Evolutionary conservation across 2,329 filamentous ascomycete genomes (phyloP).

Genomic region (Pestalotiopsis sp.): DNA sequence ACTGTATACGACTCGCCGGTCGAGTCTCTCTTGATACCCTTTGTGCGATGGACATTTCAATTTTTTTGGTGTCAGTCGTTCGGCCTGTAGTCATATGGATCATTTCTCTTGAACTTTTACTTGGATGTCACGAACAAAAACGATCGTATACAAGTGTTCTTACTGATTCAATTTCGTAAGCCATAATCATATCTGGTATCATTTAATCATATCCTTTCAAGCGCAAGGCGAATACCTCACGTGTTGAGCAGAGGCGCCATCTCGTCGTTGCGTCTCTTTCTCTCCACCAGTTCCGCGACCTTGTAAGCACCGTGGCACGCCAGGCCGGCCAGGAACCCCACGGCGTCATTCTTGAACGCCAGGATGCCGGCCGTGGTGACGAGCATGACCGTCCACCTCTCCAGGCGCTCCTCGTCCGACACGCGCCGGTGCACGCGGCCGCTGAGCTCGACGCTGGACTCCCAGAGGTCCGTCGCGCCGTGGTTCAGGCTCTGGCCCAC

Average conservation of each 20-base stretch:
- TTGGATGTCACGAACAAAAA: background rate
- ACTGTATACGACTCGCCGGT: constrained; percentile 5
- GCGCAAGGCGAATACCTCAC: constrained; percentile 3
- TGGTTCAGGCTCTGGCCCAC: constrained; percentile 84
- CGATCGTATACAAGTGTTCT: background rate
- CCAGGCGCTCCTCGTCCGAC: constrained; percentile 68
- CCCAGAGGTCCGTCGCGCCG: constrained; percentile 64
- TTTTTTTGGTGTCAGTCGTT: background rate
- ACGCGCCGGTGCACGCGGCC: constrained; percentile 53
- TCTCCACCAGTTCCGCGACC: constrained; percentile 41
- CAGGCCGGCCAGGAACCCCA: constrained; percentile 84
- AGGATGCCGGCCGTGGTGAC: constrained; percentile 81
- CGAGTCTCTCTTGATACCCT: constrained; percentile 2
- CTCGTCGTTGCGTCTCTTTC: constrained; percentile 29
- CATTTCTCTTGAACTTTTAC: background rate
- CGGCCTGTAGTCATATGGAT: no score
- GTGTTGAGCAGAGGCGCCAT: constrained; percentile 32
- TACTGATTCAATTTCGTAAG: background rate
- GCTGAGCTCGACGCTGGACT: constrained; percentile 49
- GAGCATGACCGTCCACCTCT: constrained; percentile 88
- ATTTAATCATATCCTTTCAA: background rate
- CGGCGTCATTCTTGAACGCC: constrained; percentile 86
- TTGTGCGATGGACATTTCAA: background rate
- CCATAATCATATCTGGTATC: background rate
- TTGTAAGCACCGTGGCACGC: constrained; percentile 74